Base-by-base conservation (phyloP, 164 flowering plant species). In the Paratinospora sagittata region DNA sequence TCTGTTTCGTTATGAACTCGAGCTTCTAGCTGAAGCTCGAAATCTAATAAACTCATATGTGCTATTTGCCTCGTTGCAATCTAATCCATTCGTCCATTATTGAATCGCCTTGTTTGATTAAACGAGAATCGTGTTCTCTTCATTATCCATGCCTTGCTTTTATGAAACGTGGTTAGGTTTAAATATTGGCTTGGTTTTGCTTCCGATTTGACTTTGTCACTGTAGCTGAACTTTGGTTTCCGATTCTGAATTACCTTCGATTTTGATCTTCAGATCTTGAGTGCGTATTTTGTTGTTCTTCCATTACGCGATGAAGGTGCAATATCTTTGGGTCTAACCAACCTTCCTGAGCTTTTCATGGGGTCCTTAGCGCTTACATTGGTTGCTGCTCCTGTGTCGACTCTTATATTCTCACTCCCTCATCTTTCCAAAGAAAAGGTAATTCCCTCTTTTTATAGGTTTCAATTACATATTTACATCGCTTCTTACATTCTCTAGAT, bases 271-370 rank as follows among this genome's bases (percentile, higher is more conserved):
- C 85, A 95, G 98, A 89, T 95, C 57, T 80, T 95, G 81, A 86
- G 97, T 72, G 96, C 99, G 0, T 95, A 95, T 69, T 95, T 95
- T 68, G 89, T 91, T 62, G 88, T 95, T 57, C 87, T 95, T 57
- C 99, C 99, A 2, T 82, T 95, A 71, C 90, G 99, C 8, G 99
- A 95, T 67, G 99, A 95, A 75, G 98, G 98, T 6, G 99, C 99
- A 1, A 90, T 95, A 61, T 92, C 99, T 0, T 73, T 95, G 58
- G 99, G 99, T 30, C 73, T 95, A 27, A 86, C 84, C 19, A 89
- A 88, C 45, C 86, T 95, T 16, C 99, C 99, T 0, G 86, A 82
- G 6, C 86, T 95, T 7, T 92, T 95, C 70, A 73, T 92, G 70
- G 99, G 97, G 55, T 95, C 99, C 0, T 77, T 95, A 71, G 65